Evolutionary conservation across 73 alveolate species (phyloP).

Genomic region (Stentor roeselii): DNA sequence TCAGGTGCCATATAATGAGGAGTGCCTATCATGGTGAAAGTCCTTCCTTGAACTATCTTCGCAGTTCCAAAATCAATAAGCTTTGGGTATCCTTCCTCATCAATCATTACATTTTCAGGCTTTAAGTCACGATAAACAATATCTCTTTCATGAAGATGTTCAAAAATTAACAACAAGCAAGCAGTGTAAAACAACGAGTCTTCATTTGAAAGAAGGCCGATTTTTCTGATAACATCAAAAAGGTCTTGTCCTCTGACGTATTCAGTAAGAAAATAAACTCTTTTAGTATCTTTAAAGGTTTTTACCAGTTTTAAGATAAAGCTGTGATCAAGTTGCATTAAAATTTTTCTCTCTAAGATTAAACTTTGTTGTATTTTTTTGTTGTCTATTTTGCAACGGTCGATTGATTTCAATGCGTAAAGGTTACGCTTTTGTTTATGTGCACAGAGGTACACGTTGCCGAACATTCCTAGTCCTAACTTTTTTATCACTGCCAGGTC

Average conservation of each 20-base stretch:
- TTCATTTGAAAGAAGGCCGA: slow-evolving; percentile 39
- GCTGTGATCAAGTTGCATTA: slow-evolving; percentile 49
- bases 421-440: neutral
- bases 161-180: slow-evolving; percentile 35
- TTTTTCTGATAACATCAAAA: slow-evolving; percentile 54
- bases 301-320: slow-evolving; percentile 48
- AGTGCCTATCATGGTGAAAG: slow-evolving; percentile 57
- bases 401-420: neutral
- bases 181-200: slow-evolving; percentile 51
- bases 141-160: slow-evolving; percentile 53
- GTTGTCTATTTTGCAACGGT: neutral
- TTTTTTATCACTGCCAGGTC: slow-evolving; percentile 50
- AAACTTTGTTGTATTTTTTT: slow-evolving; percentile 28
- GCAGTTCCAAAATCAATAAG: slow-evolving; percentile 54
- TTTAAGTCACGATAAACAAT: slow-evolving; percentile 52
- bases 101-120: slow-evolving; percentile 52
- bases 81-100: slow-evolving; percentile 43
- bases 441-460: slow-evolving; percentile 59
- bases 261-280: slow-evolving; percentile 46
- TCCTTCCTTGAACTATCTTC: slow-evolving; percentile 48
- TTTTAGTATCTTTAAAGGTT: slow-evolving; percentile 44
- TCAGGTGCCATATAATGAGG: slow-evolving; percentile 37
- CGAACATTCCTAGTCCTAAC: slow-evolving; percentile 68
- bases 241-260: slow-evolving; percentile 54
- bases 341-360: slow-evolving; percentile 43